phyloP scores from a whole-genome alignment of 306 rosid species.

The Rubus parviflorus region DNA sequence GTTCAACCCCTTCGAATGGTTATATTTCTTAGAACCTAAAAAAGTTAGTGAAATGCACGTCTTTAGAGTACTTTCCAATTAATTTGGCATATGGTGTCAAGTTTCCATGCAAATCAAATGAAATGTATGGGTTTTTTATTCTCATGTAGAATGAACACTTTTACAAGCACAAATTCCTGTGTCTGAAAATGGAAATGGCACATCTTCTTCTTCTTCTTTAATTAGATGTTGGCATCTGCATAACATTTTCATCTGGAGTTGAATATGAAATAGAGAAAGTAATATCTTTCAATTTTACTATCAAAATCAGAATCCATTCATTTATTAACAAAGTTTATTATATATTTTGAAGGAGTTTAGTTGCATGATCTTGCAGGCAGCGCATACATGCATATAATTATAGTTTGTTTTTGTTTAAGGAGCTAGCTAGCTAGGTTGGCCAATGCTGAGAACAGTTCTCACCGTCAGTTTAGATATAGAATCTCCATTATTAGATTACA shows the following conservation, averaged over 20 bases:
- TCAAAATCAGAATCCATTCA: neutral
- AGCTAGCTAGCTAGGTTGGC: neutral
- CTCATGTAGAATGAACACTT: neutral
- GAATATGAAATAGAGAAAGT: no score
- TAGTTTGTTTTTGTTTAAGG: neutral
- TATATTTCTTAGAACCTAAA: no score
- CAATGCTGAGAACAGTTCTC: neutral
- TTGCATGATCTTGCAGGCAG: neutral
- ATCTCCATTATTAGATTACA: neutral
- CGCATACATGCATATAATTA: no score
- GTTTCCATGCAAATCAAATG: neutral
- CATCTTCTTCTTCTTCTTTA: neutral
- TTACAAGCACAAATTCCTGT: neutral
- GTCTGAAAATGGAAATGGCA: neutral
- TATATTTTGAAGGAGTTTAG: neutral
- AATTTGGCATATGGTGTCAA: neutral
- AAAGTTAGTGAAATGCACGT: neutral
- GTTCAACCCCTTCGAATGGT: neutral
- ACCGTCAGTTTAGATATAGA: neutral
- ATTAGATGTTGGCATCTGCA: neutral
- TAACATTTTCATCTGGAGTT: no score
- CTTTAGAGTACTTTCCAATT: neutral
- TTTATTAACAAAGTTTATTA: no score
- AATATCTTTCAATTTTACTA: no score
- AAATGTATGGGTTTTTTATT: no score